Percentiles rank a stretch among this genome's conserved stretches.
phyloP scores from a whole-genome alignment of 352 stramenopile genomes.

The Blastocystis sp. region DNA sequence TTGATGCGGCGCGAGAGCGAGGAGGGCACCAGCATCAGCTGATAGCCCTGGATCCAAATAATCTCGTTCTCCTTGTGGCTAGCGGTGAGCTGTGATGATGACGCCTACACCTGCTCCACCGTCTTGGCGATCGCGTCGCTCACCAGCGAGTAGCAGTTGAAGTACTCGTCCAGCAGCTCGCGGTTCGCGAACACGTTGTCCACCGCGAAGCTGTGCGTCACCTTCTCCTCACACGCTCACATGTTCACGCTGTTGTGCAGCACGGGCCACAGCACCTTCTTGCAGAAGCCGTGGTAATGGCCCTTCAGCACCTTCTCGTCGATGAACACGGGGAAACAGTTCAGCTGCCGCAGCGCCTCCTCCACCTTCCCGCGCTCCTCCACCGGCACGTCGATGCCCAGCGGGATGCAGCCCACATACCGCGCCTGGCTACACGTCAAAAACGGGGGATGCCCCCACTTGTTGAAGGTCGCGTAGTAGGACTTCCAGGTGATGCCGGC shows the following conservation, averaged over 20 bases:
- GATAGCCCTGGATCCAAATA: constrained; percentile 96
- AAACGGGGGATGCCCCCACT: background rate
- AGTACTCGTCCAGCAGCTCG: constrained; percentile 53
- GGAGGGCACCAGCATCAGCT: constrained; percentile 90
- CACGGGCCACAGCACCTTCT: constrained; percentile 92
- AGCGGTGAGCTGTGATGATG: constrained; percentile 74
- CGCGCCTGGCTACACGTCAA: constrained; percentile 6
- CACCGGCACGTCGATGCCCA: constrained; percentile 77
- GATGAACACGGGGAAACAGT: constrained; percentile 91
- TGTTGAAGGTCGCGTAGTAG: constrained; percentile 54
- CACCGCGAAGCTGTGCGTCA: constrained; percentile 46
- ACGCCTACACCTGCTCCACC: constrained; percentile 72
- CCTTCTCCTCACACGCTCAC: constrained; percentile 73
- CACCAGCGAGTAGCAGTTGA: constrained; percentile 43
- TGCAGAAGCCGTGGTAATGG: constrained; percentile 90
- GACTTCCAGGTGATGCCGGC: constrained; percentile 56
- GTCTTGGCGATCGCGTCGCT: constrained; percentile 53
- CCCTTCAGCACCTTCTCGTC: constrained; percentile 77
- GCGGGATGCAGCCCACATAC: constrained; percentile 60
- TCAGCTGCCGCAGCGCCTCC: constrained; percentile 75
- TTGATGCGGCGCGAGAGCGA: constrained; percentile 87
- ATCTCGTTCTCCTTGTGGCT: constrained; percentile 80
- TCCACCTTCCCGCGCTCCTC: constrained; percentile 79
- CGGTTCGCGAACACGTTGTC: constrained; percentile 69
- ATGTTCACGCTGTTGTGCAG: constrained; percentile 94